A percentile compares a stretch with the other conserved stretches of the same genome.
phyloP scores from a whole-genome alignment of 176 grass and related monocot genomes.

The Panicum miliaceum region DNA sequence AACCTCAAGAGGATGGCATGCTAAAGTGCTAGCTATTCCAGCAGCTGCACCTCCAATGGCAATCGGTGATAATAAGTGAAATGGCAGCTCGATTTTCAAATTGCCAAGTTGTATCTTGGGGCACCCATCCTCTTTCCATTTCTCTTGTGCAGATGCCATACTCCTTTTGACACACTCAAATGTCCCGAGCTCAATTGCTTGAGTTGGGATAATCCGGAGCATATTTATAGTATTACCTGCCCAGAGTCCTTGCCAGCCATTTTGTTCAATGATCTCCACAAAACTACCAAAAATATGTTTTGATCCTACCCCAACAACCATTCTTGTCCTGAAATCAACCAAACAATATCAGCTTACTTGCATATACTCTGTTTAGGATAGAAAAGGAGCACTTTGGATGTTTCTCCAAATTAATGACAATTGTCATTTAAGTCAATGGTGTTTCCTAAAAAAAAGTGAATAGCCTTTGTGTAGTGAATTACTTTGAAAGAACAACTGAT shows the following conservation, averaged over 20 bases:
- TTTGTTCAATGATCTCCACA: slow-evolving; percentile 65
- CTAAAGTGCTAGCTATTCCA: slow-evolving; percentile 68
- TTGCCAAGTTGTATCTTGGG: slow-evolving; percentile 58
- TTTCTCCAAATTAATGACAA: neutral
- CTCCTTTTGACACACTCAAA: slow-evolving; percentile 81
- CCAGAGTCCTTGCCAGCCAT: slow-evolving; percentile 86
- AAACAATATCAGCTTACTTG: slow-evolving; percentile 2
- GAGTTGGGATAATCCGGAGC: slow-evolving; percentile 75
- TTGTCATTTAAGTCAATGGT: neutral
- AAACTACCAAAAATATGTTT: slow-evolving; percentile 70
- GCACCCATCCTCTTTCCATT: slow-evolving; percentile 64
- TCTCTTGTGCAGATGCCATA: slow-evolving; percentile 58
- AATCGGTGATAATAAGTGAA: slow-evolving; percentile 67
- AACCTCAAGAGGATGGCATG: slow-evolving; percentile 92
- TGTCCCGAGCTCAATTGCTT: slow-evolving; percentile 75
- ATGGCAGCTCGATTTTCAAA: slow-evolving; percentile 57
- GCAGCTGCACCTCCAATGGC: slow-evolving; percentile 75
- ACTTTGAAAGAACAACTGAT: neutral
- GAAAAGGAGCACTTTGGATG: slow-evolving; percentile 12
- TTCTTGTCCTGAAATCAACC: slow-evolving; percentile 67
- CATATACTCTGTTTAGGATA: neutral
- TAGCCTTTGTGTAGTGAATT: neutral
- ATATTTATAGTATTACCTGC: slow-evolving; percentile 85
- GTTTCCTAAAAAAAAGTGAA: neutral
- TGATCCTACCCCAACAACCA: slow-evolving; percentile 87